A percentile compares a stretch with the other conserved stretches of the same genome.
These are phyloP conservation scores for Emergomyces orientalis DNA, from an alignment of 2,329 filamentous ascomycete species.

Conservation along the genomic window DNA sequence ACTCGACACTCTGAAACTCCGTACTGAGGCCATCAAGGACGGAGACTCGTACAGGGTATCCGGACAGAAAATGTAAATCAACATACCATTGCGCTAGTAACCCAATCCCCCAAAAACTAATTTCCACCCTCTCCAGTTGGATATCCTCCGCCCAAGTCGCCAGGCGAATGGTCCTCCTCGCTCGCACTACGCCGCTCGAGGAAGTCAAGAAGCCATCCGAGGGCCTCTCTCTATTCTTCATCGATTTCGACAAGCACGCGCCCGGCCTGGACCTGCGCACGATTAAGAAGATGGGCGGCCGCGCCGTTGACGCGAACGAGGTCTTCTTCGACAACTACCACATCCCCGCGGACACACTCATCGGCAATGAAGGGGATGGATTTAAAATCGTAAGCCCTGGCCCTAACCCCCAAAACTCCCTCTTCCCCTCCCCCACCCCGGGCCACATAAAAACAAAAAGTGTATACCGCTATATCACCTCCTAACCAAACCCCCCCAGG, in stretches of 20 bases:
- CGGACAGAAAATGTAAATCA: conserved; percentile 62
- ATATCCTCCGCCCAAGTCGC: conserved; percentile 79
- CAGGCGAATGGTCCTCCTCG: conserved; percentile 71
- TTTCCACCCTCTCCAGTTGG: conserved; percentile 43
- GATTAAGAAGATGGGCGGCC: conserved; percentile 79
- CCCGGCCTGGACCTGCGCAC: conserved; percentile 57
- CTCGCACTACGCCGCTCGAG: conserved; percentile 62
- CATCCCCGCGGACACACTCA: conserved; percentile 54
- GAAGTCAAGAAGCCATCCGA: conserved; percentile 61
- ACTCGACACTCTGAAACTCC: conserved; percentile 64
- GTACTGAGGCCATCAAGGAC: conserved; percentile 54
- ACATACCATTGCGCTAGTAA: no score
- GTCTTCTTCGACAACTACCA: conserved; percentile 76
- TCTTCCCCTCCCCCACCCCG: not conserved
- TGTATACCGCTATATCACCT: not conserved
- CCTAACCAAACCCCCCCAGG: conserved; percentile 17
- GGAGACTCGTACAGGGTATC: conserved; percentile 56
- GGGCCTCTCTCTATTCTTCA: conserved; percentile 70
- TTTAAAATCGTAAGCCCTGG: conserved; percentile 53
- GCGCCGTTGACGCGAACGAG: conserved; percentile 75
- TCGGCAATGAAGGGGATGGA: conserved; percentile 64
- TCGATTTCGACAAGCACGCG: conserved; percentile 56
- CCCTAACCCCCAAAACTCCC: not conserved
- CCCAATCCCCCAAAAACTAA: not conserved
- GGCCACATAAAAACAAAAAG: no score